A percentile compares a stretch with the other conserved stretches of the same genome.
These are phyloP conservation scores for Verbena officinalis DNA, from an alignment of 257 asterid species.

Conservation along the genomic window DNA sequence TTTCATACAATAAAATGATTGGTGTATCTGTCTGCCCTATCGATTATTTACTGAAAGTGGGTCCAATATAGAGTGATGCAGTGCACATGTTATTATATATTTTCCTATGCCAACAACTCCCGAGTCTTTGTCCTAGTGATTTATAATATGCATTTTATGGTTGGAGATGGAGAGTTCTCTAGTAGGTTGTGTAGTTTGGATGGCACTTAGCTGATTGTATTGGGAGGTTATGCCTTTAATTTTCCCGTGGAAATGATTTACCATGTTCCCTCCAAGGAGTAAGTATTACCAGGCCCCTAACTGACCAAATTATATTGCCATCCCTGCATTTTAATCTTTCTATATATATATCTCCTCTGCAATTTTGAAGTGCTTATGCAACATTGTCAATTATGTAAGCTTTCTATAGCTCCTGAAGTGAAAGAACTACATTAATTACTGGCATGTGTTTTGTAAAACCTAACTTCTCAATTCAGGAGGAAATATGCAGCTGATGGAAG, in stretches of 20 bases:
- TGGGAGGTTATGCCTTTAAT: neutral
- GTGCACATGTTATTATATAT: no score
- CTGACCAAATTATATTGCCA: neutral
- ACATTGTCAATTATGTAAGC: neutral
- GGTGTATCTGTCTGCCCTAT: neutral
- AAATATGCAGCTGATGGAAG: slow-evolving; percentile 29
- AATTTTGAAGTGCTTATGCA: neutral
- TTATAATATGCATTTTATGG: no score
- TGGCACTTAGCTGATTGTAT: neutral
- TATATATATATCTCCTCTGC: neutral
- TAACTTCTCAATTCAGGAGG: slow-evolving; percentile 20
- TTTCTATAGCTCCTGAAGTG: neutral
- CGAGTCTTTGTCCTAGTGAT: no score
- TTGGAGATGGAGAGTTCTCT: neutral
- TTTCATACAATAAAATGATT: neutral
- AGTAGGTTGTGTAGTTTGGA: neutral
- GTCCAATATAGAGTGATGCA: no score
- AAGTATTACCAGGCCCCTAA: neutral
- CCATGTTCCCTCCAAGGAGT: neutral
- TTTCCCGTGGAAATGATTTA: neutral
- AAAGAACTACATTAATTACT: neutral
- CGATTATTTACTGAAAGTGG: slow-evolving; percentile 1
- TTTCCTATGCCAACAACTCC: no score
- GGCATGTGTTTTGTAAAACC: slow-evolving; percentile 11
- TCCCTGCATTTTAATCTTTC: neutral